Evolutionary conservation across 345 rosid genomes (phyloP).

Genomic region (Eucalyptus erythrocorys): DNA sequence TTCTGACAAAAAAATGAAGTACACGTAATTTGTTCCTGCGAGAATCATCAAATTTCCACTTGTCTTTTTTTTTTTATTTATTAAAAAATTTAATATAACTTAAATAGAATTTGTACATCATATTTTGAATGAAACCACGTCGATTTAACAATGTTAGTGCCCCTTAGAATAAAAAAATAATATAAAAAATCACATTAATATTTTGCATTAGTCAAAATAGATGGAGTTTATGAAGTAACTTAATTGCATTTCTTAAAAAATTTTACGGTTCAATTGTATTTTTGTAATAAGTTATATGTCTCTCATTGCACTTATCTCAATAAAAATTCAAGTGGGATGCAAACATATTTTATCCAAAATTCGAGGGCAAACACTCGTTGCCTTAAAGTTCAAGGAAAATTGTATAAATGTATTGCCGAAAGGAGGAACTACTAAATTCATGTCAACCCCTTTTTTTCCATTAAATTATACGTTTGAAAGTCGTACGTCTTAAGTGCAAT

Average conservation of each 20-base stretch:
- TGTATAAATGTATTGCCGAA: not conserved
- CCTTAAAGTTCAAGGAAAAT: not conserved
- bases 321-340: not conserved
- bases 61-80: not conserved
- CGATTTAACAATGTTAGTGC: not conserved
- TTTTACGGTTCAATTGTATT: accelerated
- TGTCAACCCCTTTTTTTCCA: not conserved
- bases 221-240: not conserved
- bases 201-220: no score
- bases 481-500: not conserved
- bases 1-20: not conserved
- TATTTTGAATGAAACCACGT: no score
- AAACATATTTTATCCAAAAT: not conserved
- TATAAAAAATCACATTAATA: not conserved
- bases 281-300: not conserved
- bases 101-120: no score
- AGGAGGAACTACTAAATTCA: not conserved
- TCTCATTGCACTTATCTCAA: not conserved
- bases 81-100: no score
- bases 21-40: not conserved
- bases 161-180: not conserved
- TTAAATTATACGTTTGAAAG: not conserved
- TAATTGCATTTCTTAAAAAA: no score
- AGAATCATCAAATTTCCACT: not conserved
- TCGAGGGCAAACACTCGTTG: accelerated